phyloP scores from a whole-genome alignment of 2,329 filamentous ascomycete genomes.

The Aspergillus piperis region DNA sequence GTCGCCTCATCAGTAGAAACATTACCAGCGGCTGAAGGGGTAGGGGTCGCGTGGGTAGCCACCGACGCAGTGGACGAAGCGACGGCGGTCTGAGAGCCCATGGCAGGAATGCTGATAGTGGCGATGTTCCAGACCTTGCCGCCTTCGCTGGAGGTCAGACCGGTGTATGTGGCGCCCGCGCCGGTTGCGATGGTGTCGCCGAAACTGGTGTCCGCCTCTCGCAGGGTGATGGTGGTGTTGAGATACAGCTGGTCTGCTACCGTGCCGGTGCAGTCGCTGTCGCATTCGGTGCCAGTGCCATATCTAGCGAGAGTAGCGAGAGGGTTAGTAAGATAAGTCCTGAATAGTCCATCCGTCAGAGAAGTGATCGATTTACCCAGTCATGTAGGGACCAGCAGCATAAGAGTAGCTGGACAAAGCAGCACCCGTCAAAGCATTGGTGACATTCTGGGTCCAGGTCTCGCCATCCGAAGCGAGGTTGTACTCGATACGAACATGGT shows the following conservation, averaged over 20 bases:
- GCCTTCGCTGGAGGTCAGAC: slow-evolving; percentile 35
- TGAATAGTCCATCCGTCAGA: too few species aligned
- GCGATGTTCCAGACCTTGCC: slow-evolving; percentile 43
- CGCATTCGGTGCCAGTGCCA: slow-evolving; percentile 47
- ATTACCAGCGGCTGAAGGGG: neutral
- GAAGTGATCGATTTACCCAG: slow-evolving; percentile 7
- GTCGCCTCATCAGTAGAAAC: neutral
- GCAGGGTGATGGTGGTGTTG: slow-evolving; percentile 44
- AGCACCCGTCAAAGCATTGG: slow-evolving; percentile 38
- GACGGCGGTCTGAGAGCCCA: slow-evolving; percentile 19
- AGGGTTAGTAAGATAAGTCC: too few species aligned
- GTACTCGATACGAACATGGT: slow-evolving; percentile 37
- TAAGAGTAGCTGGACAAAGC: slow-evolving; percentile 38
- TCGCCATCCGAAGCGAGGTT: slow-evolving; percentile 26
- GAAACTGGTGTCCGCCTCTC: slow-evolving; percentile 31
- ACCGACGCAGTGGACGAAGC: neutral
- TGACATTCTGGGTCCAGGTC: slow-evolving; percentile 39
- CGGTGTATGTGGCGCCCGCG: slow-evolving; percentile 38
- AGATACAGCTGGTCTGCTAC: slow-evolving; percentile 41
- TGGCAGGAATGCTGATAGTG: slow-evolving; percentile 39
- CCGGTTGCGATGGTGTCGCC: slow-evolving; percentile 26
- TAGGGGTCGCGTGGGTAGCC: neutral
- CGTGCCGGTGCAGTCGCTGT: slow-evolving; percentile 43
- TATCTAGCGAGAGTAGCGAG: too few species aligned
- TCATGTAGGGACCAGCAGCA: slow-evolving; percentile 43